These are phyloP conservation scores for Diaporthe ampelina DNA, from an alignment of 2,329 filamentous ascomycete species.

Conservation along the genomic window DNA sequence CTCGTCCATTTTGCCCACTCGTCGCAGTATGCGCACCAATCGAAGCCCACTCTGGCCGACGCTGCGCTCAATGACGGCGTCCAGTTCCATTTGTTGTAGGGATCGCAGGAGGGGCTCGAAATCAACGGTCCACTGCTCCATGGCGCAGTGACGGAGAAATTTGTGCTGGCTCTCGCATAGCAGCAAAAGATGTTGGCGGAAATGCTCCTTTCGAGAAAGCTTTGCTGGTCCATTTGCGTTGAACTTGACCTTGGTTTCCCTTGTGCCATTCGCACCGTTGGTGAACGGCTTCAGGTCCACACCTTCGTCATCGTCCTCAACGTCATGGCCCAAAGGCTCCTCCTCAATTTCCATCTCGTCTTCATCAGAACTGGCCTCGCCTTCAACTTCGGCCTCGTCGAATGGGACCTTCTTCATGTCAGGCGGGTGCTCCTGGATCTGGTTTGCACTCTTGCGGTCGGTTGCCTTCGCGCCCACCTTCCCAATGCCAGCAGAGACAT, in stretches of 20 bases:
- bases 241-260: conserved; percentile 64
- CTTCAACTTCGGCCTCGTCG: conserved; percentile 48
- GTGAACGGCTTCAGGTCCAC: conserved; percentile 49
- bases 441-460: conserved; percentile 62
- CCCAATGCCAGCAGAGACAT: conserved; percentile 70
- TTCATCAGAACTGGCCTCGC: conserved; percentile 55
- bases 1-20: conserved; percentile 95
- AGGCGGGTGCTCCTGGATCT: conserved; percentile 53
- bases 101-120: conserved; percentile 80
- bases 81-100: conserved; percentile 83
- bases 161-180: conserved; percentile 77
- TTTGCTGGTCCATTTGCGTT: conserved; percentile 59
- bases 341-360: conserved; percentile 46
- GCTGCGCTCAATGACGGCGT: conserved; percentile 82
- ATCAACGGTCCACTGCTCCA: conserved; percentile 86
- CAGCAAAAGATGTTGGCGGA: conserved; percentile 81
- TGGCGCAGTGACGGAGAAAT: conserved; percentile 78
- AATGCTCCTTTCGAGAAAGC: conserved; percentile 66
- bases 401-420: conserved; percentile 44
- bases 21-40: conserved; percentile 85
- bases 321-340: conserved; percentile 52
- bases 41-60: conserved; percentile 84
- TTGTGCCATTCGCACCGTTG: conserved; percentile 45
- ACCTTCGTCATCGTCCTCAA: conserved; percentile 49
- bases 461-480: conserved; percentile 64